Evolutionary conservation across 495 filamentous ascomycete genomes (phyloP), one percentile per base, ranked within the genome.

Genomic region (Penicillium psychrofluorescens): DNA sequence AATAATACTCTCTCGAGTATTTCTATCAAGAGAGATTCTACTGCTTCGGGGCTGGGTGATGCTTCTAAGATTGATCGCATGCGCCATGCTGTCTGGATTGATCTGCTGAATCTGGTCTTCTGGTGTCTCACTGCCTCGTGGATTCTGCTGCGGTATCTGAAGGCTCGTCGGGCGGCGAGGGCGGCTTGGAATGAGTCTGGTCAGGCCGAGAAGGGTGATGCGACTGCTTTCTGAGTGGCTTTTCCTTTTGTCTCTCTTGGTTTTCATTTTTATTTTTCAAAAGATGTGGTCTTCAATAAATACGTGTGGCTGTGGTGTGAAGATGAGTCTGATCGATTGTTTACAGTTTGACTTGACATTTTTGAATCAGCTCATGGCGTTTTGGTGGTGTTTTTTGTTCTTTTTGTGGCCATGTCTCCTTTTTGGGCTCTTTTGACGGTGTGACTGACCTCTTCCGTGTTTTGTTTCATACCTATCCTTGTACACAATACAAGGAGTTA

Each of bases 11-110:
- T 22, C 22, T 22, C 22, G 22, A 22, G 22, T 22, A 22, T 22
- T 22, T 2, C 4, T 22, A 35, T 10, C 35, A 85, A 54, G 67
- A 80, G 43, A 78, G 77, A 11, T n/a, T n/a, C n/a, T 69, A 29
- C n/a, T 2, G 14, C 29, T 40, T 36, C 35, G 8, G 38, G 7
- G 5, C 30, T 56, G 27, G 54, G 51, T 14, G 54, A 61, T 58
- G 49, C 44, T 14, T 13, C 41, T 29, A 62, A 61, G 53, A 74
- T 88, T 39, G 67, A 71, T 51, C 73, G 85, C 29, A 92, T 95
- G 88, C 85, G 88, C 63, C 80, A 83, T 61, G 87, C 88, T 27
- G 86, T 90, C 28, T 95, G 88, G 87, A 65, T 94, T 15, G 86
- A 90, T 63, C 65, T 94, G 39, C 63, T 78, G 15, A 85, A 83